phyloP scores from a whole-genome alignment of 2,329 filamentous ascomycete genomes.

The Coniella vitis region DNA sequence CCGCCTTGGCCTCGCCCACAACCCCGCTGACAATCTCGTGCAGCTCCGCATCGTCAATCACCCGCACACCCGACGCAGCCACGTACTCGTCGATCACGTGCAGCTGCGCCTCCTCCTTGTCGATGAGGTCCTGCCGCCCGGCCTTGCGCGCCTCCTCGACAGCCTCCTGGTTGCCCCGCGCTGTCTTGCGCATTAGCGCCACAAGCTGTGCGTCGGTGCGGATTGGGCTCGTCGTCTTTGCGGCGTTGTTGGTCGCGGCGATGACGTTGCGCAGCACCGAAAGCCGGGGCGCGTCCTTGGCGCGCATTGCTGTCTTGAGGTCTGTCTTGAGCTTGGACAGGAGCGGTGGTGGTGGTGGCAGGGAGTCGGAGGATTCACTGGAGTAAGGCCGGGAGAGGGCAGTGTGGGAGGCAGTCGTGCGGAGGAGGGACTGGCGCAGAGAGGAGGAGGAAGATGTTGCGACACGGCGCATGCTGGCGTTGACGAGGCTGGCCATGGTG shows the following conservation, averaged over 20 bases:
- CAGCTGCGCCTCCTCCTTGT: slow-evolving; percentile 63
- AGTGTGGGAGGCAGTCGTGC: neutral
- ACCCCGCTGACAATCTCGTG: slow-evolving; percentile 43
- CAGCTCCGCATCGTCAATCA: slow-evolving; percentile 53
- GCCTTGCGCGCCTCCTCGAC: slow-evolving; percentile 57
- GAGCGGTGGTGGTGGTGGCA: slow-evolving; percentile 40
- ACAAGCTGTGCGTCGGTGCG: slow-evolving; percentile 64
- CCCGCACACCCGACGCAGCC: slow-evolving; percentile 50
- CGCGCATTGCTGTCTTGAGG: slow-evolving; percentile 59
- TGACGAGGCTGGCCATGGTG: slow-evolving; percentile 10
- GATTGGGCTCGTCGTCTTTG: slow-evolving; percentile 63
- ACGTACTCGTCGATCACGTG: slow-evolving; percentile 60
- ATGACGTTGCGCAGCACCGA: slow-evolving; percentile 63
- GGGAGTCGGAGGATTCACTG: slow-evolving; percentile 28
- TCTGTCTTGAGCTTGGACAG: slow-evolving; percentile 51
- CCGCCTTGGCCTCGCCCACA: slow-evolving; percentile 39
- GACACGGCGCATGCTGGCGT: slow-evolving; percentile 7
- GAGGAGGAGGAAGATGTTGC: slow-evolving; percentile 7
- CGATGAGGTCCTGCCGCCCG: slow-evolving; percentile 60
- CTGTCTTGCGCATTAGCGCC: slow-evolving; percentile 58
- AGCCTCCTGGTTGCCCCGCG: slow-evolving; percentile 50
- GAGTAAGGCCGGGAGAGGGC: slow-evolving; percentile 23
- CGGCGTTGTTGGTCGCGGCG: slow-evolving; percentile 65
- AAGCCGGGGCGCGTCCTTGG: slow-evolving; percentile 58
- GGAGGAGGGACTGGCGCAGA: slow-evolving; percentile 4